Evolutionary conservation across 345 rosid species (phyloP).

Genomic region (Salix exigua): DNA sequence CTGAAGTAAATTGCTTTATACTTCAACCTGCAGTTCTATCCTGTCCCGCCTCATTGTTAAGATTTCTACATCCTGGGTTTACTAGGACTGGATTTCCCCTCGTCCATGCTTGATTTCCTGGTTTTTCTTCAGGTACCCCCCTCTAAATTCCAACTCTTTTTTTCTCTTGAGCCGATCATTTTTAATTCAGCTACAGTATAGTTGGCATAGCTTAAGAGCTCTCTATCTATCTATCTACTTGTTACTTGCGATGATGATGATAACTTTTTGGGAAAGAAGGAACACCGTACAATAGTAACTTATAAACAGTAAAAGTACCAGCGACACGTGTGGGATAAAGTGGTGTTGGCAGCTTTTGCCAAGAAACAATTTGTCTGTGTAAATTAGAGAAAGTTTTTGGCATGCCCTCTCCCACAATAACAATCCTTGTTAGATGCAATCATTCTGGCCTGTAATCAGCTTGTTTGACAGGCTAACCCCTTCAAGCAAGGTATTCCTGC

Average conservation of each 20-base stretch:
- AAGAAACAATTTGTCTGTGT: background rate
- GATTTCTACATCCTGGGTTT: conserved; percentile 17
- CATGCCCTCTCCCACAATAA: background rate
- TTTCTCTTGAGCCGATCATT: background rate
- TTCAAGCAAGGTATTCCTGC: background rate
- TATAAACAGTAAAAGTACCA: background rate
- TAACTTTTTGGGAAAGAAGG: background rate
- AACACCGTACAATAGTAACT: background rate
- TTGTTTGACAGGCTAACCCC: conserved; percentile 1
- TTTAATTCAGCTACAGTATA: background rate
- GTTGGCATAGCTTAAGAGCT: background rate
- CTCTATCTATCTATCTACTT: background rate
- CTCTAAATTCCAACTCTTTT: background rate
- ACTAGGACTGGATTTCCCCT: conserved; percentile 18
- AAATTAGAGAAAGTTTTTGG: background rate
- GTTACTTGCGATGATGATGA: background rate
- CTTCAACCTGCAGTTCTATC: background rate
- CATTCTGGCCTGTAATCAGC: conserved; percentile 4
- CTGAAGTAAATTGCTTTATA: background rate
- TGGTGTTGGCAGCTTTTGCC: conserved; percentile 16
- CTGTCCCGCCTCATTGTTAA: conserved; percentile 3
- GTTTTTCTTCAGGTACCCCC: conserved; percentile 35
- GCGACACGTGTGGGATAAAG: conserved; percentile 16
- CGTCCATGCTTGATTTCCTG: conserved; percentile 20
- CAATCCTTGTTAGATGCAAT: background rate